Conservation (phyloP, 179 eudicot genomes). For the Gypsophila paniculata region DNA sequence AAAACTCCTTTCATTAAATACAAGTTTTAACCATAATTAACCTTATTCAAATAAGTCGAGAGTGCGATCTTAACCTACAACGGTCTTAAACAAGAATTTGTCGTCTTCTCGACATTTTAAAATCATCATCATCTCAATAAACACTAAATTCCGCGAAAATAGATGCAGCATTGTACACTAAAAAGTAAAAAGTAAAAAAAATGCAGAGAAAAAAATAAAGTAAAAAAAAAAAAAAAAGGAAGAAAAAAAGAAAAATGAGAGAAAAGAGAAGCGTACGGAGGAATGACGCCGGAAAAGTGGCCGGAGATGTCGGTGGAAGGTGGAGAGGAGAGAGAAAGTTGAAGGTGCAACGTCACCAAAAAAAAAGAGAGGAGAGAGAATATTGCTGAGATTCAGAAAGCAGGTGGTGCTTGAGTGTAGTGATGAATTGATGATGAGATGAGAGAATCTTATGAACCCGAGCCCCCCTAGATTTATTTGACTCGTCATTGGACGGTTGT, state of each 20-base stretch:
- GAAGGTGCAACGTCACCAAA: no score
- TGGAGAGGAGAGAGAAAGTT: not conserved
- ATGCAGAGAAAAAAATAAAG: not conserved
- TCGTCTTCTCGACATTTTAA: not conserved
- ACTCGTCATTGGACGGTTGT: no score
- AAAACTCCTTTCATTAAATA: no score
- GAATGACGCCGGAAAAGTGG: constrained; percentile 1
- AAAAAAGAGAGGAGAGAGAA: not conserved
- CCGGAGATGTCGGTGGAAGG: constrained; percentile 9
- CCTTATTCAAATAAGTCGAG: no score
- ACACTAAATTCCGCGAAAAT: not conserved
- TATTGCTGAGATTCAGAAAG: not conserved
- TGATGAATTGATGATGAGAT: not conserved
- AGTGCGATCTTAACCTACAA: no score
- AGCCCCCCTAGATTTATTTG: no score
- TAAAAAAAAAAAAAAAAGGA: not conserved
- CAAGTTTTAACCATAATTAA: no score
- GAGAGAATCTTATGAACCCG: not conserved
- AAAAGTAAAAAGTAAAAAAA: not conserved
- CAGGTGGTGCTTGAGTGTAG: not conserved
- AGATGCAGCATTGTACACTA: not conserved
- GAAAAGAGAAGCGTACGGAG: no score
- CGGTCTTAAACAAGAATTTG: no score
- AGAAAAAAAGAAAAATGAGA: not conserved
- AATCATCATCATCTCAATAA: not conserved